Conservation (phyloP, 495 filamentous ascomycete species). For the Friedmanniomyces simplex region DNA sequence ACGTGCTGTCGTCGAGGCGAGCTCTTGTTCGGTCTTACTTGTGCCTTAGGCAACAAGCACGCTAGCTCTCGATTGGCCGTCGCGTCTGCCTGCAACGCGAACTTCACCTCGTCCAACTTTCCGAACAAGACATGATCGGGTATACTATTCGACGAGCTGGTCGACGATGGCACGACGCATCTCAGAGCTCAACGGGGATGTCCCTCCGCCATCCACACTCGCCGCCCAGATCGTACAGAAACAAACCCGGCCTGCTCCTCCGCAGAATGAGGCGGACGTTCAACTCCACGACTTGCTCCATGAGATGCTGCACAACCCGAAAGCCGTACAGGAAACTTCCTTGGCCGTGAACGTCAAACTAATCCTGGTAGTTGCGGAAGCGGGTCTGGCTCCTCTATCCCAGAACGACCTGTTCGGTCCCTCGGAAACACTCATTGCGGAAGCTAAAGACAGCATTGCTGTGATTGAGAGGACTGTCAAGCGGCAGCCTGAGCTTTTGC, state of each 20-base stretch:
- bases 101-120: background rate
- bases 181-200: constrained; percentile 4
- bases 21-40: background rate
- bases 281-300: constrained; percentile 54
- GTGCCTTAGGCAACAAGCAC: background rate
- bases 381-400: constrained; percentile 57
- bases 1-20: too few species aligned
- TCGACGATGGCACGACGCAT: constrained; percentile 11
- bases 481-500: constrained; percentile 63
- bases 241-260: constrained; percentile 21
- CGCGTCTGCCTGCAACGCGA: background rate
- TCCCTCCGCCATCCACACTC: constrained; percentile 39
- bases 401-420: constrained; percentile 53
- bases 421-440: constrained; percentile 40
- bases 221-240: constrained; percentile 43
- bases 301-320: constrained; percentile 46
- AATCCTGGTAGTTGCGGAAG: constrained; percentile 70
- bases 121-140: too few species aligned
- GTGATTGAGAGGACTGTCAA: constrained; percentile 63
- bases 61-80: background rate
- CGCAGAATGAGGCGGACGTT: constrained; percentile 35
- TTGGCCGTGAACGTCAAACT: constrained; percentile 69
- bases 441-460: constrained; percentile 56
- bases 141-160: too few species aligned
- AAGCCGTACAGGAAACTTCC: constrained; percentile 44